A percentile compares a stretch with the other conserved stretches of the same genome.
phyloP scores from a whole-genome alignment of 331 rosid species.

The Erythrophleum ivorense region DNA sequence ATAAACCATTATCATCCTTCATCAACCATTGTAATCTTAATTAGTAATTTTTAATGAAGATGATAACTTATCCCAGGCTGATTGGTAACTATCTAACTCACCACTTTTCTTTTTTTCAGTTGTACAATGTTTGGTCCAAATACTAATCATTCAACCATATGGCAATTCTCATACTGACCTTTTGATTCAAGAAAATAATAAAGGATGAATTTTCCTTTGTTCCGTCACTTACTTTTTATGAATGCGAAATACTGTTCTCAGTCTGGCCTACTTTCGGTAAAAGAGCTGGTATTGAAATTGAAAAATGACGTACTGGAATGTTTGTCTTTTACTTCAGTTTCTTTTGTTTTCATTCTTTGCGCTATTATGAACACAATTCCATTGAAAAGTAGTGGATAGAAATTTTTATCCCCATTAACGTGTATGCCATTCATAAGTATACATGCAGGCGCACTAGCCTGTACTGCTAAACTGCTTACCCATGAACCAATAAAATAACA shows the following conservation, averaged over 20 bases:
- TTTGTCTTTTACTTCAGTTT: conserved; percentile 21
- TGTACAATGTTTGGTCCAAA: background rate
- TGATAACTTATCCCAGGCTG: background rate
- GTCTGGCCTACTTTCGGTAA: conserved; percentile 5
- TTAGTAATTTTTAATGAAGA: background rate
- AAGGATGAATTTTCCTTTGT: background rate
- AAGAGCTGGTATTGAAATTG: conserved; percentile 13
- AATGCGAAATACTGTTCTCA: background rate
- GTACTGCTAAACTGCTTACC: conserved; percentile 33
- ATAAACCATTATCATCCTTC: no score
- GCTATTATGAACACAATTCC: background rate
- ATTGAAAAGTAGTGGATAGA: background rate
- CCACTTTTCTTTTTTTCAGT: background rate
- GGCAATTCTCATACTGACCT: background rate
- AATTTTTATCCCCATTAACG: conserved; percentile 7
- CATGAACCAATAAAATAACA: conserved; percentile 27
- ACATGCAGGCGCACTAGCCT: conserved; percentile 36
- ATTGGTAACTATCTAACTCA: background rate
- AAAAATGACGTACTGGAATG: conserved; percentile 19
- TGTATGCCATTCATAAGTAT: conserved; percentile 24
- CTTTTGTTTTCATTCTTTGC: background rate
- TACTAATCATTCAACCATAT: background rate
- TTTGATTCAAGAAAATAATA: background rate
- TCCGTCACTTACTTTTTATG: background rate
- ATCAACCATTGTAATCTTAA: background rate